Percentiles rank a stretch among this genome's conserved stretches.
These are phyloP conservation scores for Pisolithus albus DNA, from an alignment of 768 basidiomycete species.

Conservation along the genomic window DNA sequence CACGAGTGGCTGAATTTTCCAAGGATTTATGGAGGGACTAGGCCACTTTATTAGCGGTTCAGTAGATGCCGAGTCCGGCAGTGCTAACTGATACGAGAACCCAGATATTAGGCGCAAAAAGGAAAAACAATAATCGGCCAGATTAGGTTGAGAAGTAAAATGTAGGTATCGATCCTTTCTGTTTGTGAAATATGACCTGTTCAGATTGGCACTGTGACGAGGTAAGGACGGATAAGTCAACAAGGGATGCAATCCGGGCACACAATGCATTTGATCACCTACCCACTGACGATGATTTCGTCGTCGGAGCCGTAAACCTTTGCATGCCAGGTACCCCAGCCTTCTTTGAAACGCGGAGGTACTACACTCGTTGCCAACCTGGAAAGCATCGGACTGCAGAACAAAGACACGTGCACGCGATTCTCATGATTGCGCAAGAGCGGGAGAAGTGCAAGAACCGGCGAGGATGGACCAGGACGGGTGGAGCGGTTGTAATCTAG, in stretches of 20 bases:
- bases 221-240: conserved; percentile 3
- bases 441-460: conserved; percentile 61
- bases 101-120: conserved; percentile 62
- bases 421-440: conserved; percentile 65
- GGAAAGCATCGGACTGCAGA: conserved; percentile 79
- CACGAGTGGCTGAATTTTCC: conserved; percentile 59
- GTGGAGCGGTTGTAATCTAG: conserved; percentile 79
- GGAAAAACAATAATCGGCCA: conserved; percentile 80
- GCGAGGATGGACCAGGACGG: conserved; percentile 65
- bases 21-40: conserved; percentile 56
- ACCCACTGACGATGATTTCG: conserved; percentile 92
- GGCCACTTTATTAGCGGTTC: conserved; percentile 63
- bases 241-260: background rate
- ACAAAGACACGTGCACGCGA: conserved; percentile 73
- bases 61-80: conserved; percentile 29
- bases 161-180: conserved; percentile 92
- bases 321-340: conserved; percentile 98
- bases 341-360: conserved; percentile 93
- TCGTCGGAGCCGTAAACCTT: conserved; percentile 95
- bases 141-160: conserved; percentile 48
- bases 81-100: conserved; percentile 56
- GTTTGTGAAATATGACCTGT: conserved; percentile 87
- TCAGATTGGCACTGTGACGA: conserved; percentile 76
- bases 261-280: conserved; percentile 16
- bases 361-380: conserved; percentile 70